Conservation (phyloP, 805 yeast species). For the Monosporozyma yasuniensis region DNA sequence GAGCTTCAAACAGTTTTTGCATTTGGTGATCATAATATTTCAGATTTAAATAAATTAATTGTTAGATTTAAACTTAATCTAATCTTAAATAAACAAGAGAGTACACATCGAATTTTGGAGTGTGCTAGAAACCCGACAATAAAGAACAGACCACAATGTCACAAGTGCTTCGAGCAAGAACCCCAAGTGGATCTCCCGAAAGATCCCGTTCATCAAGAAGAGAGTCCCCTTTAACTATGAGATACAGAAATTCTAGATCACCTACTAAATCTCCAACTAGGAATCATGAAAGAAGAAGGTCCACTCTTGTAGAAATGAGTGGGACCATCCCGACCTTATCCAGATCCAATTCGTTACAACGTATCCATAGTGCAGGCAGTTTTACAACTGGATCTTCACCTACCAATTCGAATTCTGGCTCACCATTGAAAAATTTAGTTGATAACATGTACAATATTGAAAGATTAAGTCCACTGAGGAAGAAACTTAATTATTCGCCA, state of each 20-base stretch:
- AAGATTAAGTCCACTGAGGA: constrained; percentile 1
- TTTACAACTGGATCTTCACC: background rate
- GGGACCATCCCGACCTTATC: background rate
- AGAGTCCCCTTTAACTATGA: background rate
- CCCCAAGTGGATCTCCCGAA: background rate
- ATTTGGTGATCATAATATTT: background rate
- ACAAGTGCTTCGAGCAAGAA: background rate
- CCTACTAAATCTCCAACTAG: background rate
- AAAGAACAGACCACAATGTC: background rate
- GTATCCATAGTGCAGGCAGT: background rate
- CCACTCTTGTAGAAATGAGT: background rate
- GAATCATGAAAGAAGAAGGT: background rate
- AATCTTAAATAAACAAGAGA: background rate
- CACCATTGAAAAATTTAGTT: background rate
- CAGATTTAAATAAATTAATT: background rate
- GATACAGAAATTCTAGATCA: background rate
- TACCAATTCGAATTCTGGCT: background rate
- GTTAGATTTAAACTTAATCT: background rate
- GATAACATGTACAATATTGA: background rate
- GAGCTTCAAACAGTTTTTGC: background rate
- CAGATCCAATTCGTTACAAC: background rate
- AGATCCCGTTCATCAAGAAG: background rate
- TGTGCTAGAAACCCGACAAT: too few relatives aligned
- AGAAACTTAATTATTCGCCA: background rate
- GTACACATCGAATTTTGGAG: background rate